Evolutionary conservation across 352 stramenopile genomes (phyloP), one percentile per base, ranked within the genome.

Genomic region (Elongisporangium prolatum): DNA sequence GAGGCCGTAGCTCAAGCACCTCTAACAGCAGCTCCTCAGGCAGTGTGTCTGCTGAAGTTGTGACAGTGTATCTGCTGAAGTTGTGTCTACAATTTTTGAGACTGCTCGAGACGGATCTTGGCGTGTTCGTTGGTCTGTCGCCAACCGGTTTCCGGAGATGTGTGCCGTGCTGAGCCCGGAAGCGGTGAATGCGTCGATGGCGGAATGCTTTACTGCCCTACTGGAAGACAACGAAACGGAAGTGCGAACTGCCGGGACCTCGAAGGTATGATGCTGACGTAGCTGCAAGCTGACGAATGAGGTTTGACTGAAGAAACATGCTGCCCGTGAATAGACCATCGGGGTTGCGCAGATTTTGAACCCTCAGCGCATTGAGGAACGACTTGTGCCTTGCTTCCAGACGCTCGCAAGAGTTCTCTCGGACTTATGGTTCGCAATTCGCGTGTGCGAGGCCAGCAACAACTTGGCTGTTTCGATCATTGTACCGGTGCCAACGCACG

Each of bases 101-200:
- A 96, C 86, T 0, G 97, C 96, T 20, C 81, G 89, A 40, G 97
- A 99, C 75, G 93, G 91, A n/a, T 98, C 96, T 24, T 99, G 97
- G 97, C 89, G 97, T 56, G 97, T 99, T 34, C 86, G 97, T 38
- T 99, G 96, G 96, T 99, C 95, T 11, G 95, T 98, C 34, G 97
- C 96, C 9, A 97, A 98, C 50, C 97, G 98, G 52, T 98, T 99
- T 60, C 81, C 92, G 1, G 80, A 97, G 53, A 90, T 99, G 10
- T 97, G 95, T 48, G 73, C 88, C 48, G 93, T 89, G 3, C 89
- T 98, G 54, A 83, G 79, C 51, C 54, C 78, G 1, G 82, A 96
- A 25, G 69, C 68, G 1, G 78, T 88, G 22, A 91, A 86, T 57
- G 71, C 75, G 47, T 89, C 74, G 21, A 74, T 95, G 51, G 89